Conservation (phyloP, 345 rosid genomes). For the Syzygium oleosum region DNA sequence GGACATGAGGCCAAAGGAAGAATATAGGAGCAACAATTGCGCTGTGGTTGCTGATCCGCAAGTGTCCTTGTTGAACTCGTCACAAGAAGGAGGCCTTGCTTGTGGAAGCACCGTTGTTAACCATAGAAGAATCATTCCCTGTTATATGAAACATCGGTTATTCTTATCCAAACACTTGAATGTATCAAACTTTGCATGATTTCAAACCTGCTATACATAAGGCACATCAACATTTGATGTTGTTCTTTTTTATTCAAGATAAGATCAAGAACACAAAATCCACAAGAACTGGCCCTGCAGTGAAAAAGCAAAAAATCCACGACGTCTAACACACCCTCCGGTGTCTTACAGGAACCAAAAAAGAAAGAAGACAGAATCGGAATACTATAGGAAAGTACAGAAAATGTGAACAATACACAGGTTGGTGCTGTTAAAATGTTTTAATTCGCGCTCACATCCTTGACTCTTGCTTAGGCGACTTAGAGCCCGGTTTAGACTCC, state of each 20-base stretch:
- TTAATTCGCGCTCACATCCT: background rate
- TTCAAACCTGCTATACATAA: background rate
- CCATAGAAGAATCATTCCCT: constrained; percentile 77
- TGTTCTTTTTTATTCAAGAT: background rate
- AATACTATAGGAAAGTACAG: background rate
- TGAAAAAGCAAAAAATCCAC: background rate
- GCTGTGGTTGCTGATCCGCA: constrained; percentile 40
- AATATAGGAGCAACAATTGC: constrained; percentile 22
- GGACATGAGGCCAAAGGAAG: constrained; percentile 23
- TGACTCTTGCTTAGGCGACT: background rate
- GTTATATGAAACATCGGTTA: background rate
- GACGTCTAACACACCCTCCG: background rate
- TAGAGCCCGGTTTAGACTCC: background rate
- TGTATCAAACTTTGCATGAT: background rate
- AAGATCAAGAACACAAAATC: background rate
- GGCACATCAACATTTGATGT: background rate
- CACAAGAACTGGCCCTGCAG: background rate
- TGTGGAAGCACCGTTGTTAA: constrained; percentile 55
- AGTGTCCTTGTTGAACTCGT: constrained; percentile 1
- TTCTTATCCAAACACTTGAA: background rate
- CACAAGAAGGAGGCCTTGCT: constrained; percentile 45
- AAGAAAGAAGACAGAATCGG: background rate
- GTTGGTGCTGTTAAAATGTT: background rate
- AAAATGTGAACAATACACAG: background rate
- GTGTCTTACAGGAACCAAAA: background rate